phyloP scores from a whole-genome alignment of 2,329 filamentous ascomycete species.

The Clonostachys byssicola region DNA sequence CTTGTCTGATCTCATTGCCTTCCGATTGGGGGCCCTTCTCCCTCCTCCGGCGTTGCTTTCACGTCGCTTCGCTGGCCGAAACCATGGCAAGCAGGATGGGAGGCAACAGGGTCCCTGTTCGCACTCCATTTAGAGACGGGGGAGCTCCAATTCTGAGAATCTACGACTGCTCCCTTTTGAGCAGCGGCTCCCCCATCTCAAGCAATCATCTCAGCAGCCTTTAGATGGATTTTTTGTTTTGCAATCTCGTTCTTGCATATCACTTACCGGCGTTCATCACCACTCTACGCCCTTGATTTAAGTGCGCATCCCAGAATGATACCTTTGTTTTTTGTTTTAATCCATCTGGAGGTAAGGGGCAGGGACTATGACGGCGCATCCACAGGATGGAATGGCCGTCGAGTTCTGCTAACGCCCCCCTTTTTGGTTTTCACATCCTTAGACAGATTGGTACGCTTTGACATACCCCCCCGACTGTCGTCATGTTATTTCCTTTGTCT shows the following conservation, averaged over 20 bases:
- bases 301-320: no score
- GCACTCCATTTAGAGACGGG: neutral
- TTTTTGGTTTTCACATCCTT: no score
- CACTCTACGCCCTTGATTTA: neutral
- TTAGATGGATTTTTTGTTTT: neutral
- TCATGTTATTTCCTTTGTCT: no score
- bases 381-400: no score
- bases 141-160: neutral
- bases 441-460: no score
- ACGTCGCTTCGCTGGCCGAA: constrained; percentile 2
- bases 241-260: neutral
- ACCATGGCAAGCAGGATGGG: constrained; percentile 2
- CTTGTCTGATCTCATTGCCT: neutral
- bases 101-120: constrained; percentile 7
- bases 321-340: no score
- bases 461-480: no score
- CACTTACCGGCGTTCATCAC: neutral
- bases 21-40: constrained; percentile 1
- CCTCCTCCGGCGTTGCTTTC: constrained; percentile 8
- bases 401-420: no score
- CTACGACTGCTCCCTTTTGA: no score
- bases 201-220: constrained; percentile 1
- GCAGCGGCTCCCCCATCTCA: neutral
- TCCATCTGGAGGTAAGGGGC: no score
- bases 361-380: no score